phyloP scores from a whole-genome alignment of 495 filamentous ascomycete genomes.

The Symbiotaphrina buchneri region DNA sequence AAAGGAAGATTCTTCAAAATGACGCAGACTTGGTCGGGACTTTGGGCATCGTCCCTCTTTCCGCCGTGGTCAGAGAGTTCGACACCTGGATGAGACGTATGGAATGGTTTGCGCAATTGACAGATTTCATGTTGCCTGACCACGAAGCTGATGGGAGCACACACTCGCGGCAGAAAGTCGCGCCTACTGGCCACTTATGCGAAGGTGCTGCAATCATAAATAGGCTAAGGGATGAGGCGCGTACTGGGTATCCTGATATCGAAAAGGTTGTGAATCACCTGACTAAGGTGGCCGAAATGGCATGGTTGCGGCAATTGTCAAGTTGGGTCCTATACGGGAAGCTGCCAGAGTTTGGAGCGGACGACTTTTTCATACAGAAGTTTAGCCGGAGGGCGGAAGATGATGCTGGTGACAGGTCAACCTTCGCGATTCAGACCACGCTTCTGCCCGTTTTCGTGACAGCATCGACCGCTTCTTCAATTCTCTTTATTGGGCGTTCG shows the following conservation, averaged over 20 bases:
- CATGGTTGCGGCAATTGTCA: slow-evolving; percentile 77
- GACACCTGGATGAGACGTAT: slow-evolving; percentile 61
- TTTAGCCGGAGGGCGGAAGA: slow-evolving; percentile 7
- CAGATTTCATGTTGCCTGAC: slow-evolving; percentile 32
- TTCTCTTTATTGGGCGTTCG: slow-evolving; percentile 78
- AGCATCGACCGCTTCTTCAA: slow-evolving; percentile 47
- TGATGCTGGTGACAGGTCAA: slow-evolving; percentile 9
- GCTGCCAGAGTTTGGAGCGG: slow-evolving; percentile 43
- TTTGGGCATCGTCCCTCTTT: slow-evolving; percentile 80
- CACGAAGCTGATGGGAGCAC: slow-evolving; percentile 6
- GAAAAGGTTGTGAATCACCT: slow-evolving; percentile 49
- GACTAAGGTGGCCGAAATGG: slow-evolving; percentile 55
- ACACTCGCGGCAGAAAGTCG: slow-evolving; percentile 4
- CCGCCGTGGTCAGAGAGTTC: slow-evolving; percentile 64
- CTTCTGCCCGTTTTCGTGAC: slow-evolving; percentile 65
- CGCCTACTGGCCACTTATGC: slow-evolving; percentile 11
- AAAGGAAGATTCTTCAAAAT: slow-evolving; percentile 46
- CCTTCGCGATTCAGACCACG: slow-evolving; percentile 25
- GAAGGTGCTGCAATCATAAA: slow-evolving; percentile 55
- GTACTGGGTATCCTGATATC: slow-evolving; percentile 79
- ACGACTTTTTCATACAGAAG: slow-evolving; percentile 59
- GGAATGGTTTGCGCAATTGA: slow-evolving; percentile 67
- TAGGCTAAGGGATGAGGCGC: slow-evolving; percentile 42
- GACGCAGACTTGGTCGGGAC: slow-evolving; percentile 61
- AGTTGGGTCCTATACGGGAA: slow-evolving; percentile 81